Base-by-base conservation (phyloP, 2,329 filamentous ascomycete species). In the Ophioceras dolichostomum region DNA sequence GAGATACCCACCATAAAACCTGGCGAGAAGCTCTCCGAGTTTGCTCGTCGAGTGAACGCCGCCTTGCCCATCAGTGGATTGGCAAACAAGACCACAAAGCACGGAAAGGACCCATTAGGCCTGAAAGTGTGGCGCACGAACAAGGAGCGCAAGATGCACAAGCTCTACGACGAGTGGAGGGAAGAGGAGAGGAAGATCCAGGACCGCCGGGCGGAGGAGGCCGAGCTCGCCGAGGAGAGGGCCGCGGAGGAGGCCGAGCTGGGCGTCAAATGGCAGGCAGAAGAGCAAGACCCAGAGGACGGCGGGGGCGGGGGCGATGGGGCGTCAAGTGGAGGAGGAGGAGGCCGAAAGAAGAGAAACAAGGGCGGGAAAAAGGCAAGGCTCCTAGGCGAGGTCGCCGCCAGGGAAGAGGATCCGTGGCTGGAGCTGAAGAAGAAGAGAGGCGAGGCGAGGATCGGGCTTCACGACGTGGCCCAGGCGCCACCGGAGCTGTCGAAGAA, bases 61-160 rank as follows among this genome's bases (percentile, higher is more conserved):
- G 78, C 84, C 1, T 66, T 96, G 6, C 89, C 89, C 0, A 61
- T 98, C 0, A 65, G 76, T 7, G 79, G 79, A 0, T 66, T 95
- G 8, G 66, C 75, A 39, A 76, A 68, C 45, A 81, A 79, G 49
- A 69, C 67, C 0, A 58, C 68, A 8, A 76, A 68, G 46, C 62
- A 67, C 29, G 76, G 73, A 37, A 79, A 74, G 45, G 78, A 80
- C 41, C 70, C 76, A 6, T 59, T 73, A 24, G 76, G 82, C 0
- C 51, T 80, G 8, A 82, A 85, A 52, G 70, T 78, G 14, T 70
- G 74, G 44, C 69, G 75, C 36, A 95, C 88, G 5, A 81, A 79
- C 56, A 91, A 88, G 51, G 88, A 95, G 61, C 82, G 77, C 54
- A 79, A 81, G 46, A 79, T 95, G 66, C 77, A 79, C 48, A 83